Evolutionary conservation across 305 asterid species (phyloP), one percentile per base, ranked within the genome.

Genomic region (Fraxinus sp.): DNA sequence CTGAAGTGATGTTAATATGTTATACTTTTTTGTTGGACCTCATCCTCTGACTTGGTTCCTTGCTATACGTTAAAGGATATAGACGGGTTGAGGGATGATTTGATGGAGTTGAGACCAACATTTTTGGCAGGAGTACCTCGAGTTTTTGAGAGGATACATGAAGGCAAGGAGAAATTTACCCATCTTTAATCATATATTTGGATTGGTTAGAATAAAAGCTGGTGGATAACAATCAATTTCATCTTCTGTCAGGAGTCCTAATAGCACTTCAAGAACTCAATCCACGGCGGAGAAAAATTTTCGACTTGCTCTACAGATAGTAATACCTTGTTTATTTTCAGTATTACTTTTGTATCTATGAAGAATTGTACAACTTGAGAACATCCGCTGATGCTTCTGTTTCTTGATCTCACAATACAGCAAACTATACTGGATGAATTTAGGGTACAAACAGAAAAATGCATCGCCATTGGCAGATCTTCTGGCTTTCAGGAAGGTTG

Each of bases 101-200:
- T 94, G 85, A 74, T 87, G 88, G 98, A 90, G 86, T 73, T 96
- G 89, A 93, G 90, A 90, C 99, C 99, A 32, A 96, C 99, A 0
- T 96, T 96, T 87, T 85, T 96, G 85, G 99, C 98, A 0, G 99
- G 97, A 83, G 99, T 96, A 35, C 99, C 99, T 75, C 90, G 98
- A 86, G 98, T 96, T 80, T 91, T 84, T 59, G 98, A 96, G 80
- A 90, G 94, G 83, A 83, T 96, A 9, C 98, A 93, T 24, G 98
- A 96, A 94, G 98, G 99, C 83, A 89, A 46, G 91, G 9, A 70
- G 8, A 72, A 74, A 18, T 20, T 11, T 79, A 46, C 22, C 44
- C 24, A 39, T 46, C 82, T 70, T 39, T 36, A 33, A 72, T 36
- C 55, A 49, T 71, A 36, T 30, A 16, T 62, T 85, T 22, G 9